Evolutionary conservation across 2,329 filamentous ascomycete species (phyloP).

Genomic region (Talaromyces piceae): DNA sequence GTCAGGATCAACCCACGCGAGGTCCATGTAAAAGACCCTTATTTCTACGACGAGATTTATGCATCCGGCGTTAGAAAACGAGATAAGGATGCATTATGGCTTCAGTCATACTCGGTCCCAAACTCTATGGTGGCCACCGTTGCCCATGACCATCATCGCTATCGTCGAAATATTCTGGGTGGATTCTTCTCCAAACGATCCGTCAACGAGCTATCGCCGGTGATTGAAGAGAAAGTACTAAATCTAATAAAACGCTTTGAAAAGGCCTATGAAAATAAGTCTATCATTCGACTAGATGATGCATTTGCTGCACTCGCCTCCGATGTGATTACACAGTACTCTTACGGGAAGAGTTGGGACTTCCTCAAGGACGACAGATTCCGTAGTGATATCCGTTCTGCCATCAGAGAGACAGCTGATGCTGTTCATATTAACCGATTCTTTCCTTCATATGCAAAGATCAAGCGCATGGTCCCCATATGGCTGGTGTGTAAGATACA

Average conservation of each 20-base stretch:
- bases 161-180: constrained; percentile 17
- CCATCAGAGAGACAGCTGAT: constrained; percentile 13
- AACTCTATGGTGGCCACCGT: constrained; percentile 16
- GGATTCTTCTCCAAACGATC: constrained; percentile 25
- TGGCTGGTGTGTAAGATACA: not conserved
- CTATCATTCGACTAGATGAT: constrained; percentile 16
- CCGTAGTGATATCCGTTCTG: constrained; percentile 16
- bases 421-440: not conserved
- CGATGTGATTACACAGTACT: constrained; percentile 33
- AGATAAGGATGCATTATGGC: constrained; percentile 19
- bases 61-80: constrained; percentile 16
- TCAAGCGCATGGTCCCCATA: not conserved
- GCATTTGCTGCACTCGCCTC: constrained; percentile 24
- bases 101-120: constrained; percentile 12
- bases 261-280: constrained; percentile 7
- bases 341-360: constrained; percentile 27
- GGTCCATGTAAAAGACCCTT: constrained; percentile 27
- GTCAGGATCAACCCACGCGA: constrained; percentile 26
- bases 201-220: constrained; percentile 27
- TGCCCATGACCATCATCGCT: constrained; percentile 17
- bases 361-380: constrained; percentile 24
- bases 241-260: constrained; percentile 18
- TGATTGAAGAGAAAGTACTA: constrained; percentile 29
- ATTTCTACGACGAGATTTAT: constrained; percentile 28
- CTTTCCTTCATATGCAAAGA: not conserved